Conservation (phyloP, 345 rosid genomes). For the Populus euphratica region DNA sequence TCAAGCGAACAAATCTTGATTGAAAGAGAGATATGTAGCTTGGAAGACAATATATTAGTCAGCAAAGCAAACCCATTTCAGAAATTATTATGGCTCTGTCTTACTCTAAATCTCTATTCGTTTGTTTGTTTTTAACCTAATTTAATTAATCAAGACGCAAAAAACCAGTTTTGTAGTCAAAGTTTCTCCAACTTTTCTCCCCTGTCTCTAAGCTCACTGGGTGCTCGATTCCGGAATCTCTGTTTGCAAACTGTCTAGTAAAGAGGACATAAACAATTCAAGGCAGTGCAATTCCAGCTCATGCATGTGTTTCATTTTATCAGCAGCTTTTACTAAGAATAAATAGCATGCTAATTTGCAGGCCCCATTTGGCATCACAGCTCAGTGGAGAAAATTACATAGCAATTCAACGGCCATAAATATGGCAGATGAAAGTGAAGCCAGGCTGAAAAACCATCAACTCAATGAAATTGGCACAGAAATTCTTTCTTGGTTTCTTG, state of each 20-base stretch:
- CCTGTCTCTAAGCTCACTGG: conserved; percentile 5
- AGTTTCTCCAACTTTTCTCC: conserved; percentile 6
- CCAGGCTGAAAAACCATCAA: not conserved
- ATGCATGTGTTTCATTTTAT: conserved; percentile 6
- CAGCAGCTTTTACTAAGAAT: not conserved
- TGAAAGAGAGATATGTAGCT: not conserved
- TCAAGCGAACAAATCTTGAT: not conserved
- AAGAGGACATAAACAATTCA: conserved; percentile 9
- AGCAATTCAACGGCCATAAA: not conserved
- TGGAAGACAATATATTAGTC: not conserved
- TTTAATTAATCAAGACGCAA: not conserved
- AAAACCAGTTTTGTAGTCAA: conserved; percentile 9
- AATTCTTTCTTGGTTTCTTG: not conserved
- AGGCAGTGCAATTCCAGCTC: conserved; percentile 23
- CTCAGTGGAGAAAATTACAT: not conserved
- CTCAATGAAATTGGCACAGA: not conserved
- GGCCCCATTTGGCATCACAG: not conserved
- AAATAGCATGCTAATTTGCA: not conserved
- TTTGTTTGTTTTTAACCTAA: not conserved
- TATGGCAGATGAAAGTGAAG: not conserved
- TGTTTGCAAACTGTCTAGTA: conserved; percentile 8
- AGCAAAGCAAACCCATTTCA: conserved; percentile 34
- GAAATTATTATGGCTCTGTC: conserved; percentile 26
- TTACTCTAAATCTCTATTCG: not conserved
- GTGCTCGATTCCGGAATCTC: conserved; percentile 21